Percentiles rank a stretch among this genome's conserved stretches.
phyloP scores from a whole-genome alignment of 768 basidiomycete genomes.

The Tylopilus subfusipes region DNA sequence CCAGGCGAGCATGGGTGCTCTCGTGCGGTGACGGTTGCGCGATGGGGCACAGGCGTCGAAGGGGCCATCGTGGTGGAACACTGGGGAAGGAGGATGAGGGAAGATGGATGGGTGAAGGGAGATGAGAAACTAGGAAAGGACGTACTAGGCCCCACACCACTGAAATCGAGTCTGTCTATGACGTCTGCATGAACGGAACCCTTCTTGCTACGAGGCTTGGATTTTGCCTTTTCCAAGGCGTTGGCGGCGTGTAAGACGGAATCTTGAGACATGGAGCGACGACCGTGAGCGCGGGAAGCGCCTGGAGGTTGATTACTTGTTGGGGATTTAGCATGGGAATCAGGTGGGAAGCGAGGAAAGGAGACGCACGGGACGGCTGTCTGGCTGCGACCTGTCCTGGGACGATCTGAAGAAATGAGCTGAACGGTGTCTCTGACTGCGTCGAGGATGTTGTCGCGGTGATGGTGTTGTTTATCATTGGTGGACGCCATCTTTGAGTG shows the following conservation, averaged over 20 bases:
- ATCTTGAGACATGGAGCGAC: slow-evolving; percentile 51
- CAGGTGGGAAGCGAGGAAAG: not conserved
- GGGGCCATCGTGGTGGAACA: slow-evolving; percentile 91
- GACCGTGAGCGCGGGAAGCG: slow-evolving; percentile 29
- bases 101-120: not conserved
- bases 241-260: slow-evolving; percentile 39
- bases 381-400: slow-evolving; percentile 55
- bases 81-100: slow-evolving; percentile 36
- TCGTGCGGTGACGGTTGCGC: slow-evolving; percentile 74
- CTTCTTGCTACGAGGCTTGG: slow-evolving; percentile 58
- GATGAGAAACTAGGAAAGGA: slow-evolving; percentile 17
- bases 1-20: slow-evolving; percentile 86
- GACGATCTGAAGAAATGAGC: slow-evolving; percentile 43
- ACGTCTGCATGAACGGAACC: slow-evolving; percentile 82
- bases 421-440: slow-evolving; percentile 69
- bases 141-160: slow-evolving; percentile 81
- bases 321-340: slow-evolving; percentile 18
- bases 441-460: slow-evolving; percentile 48
- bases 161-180: slow-evolving; percentile 85
- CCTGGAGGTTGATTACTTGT: slow-evolving; percentile 23
- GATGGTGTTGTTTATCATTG: slow-evolving; percentile 33
- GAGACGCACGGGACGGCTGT: slow-evolving; percentile 38
- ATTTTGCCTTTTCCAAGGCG: slow-evolving; percentile 43
- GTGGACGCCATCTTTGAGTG: slow-evolving; percentile 26
- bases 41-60: slow-evolving; percentile 92